Evolutionary conservation across 768 basidiomycete genomes (phyloP), one percentile per base, ranked within the genome.

Genomic region (Mycena pura): DNA sequence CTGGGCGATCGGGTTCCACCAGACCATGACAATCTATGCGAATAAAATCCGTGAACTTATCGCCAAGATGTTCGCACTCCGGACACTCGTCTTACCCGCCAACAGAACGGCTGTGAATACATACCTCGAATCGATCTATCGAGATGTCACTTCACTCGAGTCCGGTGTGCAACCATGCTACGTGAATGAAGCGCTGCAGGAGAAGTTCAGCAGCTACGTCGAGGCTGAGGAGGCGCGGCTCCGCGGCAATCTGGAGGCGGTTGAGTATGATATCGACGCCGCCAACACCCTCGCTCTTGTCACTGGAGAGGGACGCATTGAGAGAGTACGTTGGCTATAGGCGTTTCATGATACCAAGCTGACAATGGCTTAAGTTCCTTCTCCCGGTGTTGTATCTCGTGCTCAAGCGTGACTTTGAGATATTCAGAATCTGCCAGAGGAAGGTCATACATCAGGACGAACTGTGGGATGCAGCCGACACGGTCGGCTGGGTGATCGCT

Each of bases 351-450:
- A 6, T 3, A 7, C 15, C 24, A 15, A 25, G 19, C n/a, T 47
- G 22, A 57, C 32, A 5, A 2, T 28, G 32, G 13, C 41, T 59
- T 3, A 54, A 79, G 77, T 74, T 72, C 54, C 43, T 77, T 15
- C 64, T 78, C 13, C 76, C 78, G 0, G 25, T 79, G 9, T 57
- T 79, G 2, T 76, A 74, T 52, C 68, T 80, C 1, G 60, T 78
- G 0, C 57, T 78, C 19, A 67, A 72, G 41, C 73, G 71, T 27
- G 74, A 79, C 67, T 61, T 76, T 27, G 67, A 75, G 47, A 72
- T 76, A 6, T 72, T 80, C 49, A 63, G 70, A 6, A 54, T 76
- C 13, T 70, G 69, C 17, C 65, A 66, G 15, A 73, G 47, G 24
- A 63, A 59, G 5, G 64, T 75, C 15, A 51, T 78, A 1, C 68